Conservation (phyloP, 305 asterid genomes). For the Solanum chacoense region DNA sequence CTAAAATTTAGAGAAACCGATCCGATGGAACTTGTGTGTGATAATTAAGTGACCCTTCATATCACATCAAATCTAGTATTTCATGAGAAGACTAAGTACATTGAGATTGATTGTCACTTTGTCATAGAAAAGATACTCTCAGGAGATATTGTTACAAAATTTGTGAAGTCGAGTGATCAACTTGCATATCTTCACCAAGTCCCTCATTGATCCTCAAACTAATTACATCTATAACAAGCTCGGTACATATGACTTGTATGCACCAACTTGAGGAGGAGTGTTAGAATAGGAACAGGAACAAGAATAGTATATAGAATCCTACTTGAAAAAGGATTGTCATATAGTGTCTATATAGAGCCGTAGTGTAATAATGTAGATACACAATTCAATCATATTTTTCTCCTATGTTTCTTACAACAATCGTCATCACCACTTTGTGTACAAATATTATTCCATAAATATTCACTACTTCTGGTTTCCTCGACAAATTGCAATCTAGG, state of each 20-base stretch:
- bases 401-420: not conserved
- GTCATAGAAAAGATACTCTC: not conserved
- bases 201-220: not conserved
- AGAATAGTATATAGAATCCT: not conserved
- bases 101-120: not conserved
- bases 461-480: not conserved
- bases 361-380: not conserved
- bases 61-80: not conserved
- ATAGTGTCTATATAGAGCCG: not conserved
- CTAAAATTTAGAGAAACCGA: not conserved
- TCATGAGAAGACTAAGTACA: not conserved
- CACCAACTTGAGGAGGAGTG: not conserved
- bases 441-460: not conserved
- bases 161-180: not conserved
- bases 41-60: not conserved
- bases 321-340: not conserved
- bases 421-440: not conserved
- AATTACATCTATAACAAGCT: not conserved
- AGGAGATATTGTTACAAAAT: not conserved
- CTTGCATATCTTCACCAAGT: not conserved
- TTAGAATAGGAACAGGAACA: not conserved
- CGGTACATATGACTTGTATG: not conserved
- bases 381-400: not conserved
- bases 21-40: not conserved
- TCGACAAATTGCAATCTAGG: not conserved